Conservation (phyloP, 371 early-diverging fungal genomes). For the Saksenaea oblongispora region DNA sequence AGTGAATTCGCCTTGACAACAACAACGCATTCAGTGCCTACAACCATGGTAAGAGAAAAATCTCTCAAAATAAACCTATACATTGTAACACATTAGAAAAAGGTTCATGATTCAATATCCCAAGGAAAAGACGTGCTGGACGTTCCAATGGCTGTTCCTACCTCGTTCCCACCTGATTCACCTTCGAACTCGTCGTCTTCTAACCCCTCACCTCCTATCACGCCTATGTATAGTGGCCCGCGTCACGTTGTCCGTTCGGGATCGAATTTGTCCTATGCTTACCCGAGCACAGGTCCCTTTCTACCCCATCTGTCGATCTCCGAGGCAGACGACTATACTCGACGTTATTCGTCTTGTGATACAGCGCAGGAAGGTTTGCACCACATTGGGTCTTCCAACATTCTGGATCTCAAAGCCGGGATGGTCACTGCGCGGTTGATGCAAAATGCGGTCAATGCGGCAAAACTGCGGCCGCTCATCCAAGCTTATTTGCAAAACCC, state of each 20-base stretch:
- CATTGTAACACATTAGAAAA: no score
- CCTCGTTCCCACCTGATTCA: conserved; percentile 12
- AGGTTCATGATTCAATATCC: no score
- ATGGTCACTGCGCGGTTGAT: conserved; percentile 25
- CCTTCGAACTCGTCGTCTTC: conserved; percentile 23
- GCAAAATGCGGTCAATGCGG: conserved; percentile 17
- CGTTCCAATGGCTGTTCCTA: not conserved
- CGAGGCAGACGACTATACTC: conserved; percentile 3
- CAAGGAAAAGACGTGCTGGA: no score
- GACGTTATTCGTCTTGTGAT: not conserved
- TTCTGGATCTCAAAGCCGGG: conserved; percentile 12
- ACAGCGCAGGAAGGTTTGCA: conserved; percentile 11
- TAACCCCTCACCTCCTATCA: conserved; percentile 26
- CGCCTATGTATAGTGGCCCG: conserved; percentile 19
- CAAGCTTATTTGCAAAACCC: conserved; percentile 43
- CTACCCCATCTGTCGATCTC: not conserved
- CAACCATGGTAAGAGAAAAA: not conserved
- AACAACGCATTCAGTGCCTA: conserved; percentile 9
- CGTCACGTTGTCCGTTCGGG: conserved; percentile 2
- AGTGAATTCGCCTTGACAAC: conserved; percentile 1
- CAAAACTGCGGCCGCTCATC: conserved; percentile 33
- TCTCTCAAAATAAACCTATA: conserved; percentile 11
- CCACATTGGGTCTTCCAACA: conserved; percentile 7
- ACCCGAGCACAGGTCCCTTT: not conserved
- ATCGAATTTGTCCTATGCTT: not conserved